Conservation (phyloP, 2,329 filamentous ascomycete species). For the Ceratocystis ficicola region DNA sequence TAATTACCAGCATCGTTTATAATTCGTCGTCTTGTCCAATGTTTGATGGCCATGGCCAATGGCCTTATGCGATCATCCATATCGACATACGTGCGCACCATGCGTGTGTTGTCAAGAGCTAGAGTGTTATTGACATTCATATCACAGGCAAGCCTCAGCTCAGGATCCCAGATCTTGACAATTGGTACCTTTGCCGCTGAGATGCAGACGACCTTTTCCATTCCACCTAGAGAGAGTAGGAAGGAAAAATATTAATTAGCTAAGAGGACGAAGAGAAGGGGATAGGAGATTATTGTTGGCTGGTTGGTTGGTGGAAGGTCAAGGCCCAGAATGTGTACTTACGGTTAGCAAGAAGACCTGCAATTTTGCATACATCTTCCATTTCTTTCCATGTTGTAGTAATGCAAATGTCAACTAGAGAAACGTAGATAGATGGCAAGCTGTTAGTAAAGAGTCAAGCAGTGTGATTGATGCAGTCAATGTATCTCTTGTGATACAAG, state of each 20-base stretch:
- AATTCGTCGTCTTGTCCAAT: conserved; percentile 88
- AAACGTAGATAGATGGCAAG: not conserved
- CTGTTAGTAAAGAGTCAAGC: not conserved
- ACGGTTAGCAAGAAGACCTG: conserved; percentile 75
- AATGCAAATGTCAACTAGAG: conserved; percentile 91
- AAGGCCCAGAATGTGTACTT: conserved; percentile 33
- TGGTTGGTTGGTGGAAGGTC: not conserved
- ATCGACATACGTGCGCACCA: conserved; percentile 95
- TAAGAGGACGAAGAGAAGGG: not conserved
- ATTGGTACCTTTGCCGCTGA: conserved; percentile 94
- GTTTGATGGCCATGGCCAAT: conserved; percentile 91
- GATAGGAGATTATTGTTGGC: no score
- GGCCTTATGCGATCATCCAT: conserved; percentile 83
- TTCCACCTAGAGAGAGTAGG: conserved; percentile 56
- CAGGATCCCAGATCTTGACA: conserved; percentile 97
- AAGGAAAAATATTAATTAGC: not conserved
- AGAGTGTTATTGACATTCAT: conserved; percentile 98
- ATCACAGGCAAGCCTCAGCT: conserved; percentile 77
- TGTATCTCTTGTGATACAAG: not conserved
- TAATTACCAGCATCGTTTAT: conserved; percentile 88
- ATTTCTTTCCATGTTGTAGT: conserved; percentile 79
- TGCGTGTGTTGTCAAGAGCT: conserved; percentile 88
- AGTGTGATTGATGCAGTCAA: no score
- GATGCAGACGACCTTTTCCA: conserved; percentile 93
- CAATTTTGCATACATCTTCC: conserved; percentile 82